A percentile compares a stretch with the other conserved stretches of the same genome.
Evolutionary conservation across 1,284 basidiomycete species (phyloP).

Genomic region (Trichosporon faecale): DNA sequence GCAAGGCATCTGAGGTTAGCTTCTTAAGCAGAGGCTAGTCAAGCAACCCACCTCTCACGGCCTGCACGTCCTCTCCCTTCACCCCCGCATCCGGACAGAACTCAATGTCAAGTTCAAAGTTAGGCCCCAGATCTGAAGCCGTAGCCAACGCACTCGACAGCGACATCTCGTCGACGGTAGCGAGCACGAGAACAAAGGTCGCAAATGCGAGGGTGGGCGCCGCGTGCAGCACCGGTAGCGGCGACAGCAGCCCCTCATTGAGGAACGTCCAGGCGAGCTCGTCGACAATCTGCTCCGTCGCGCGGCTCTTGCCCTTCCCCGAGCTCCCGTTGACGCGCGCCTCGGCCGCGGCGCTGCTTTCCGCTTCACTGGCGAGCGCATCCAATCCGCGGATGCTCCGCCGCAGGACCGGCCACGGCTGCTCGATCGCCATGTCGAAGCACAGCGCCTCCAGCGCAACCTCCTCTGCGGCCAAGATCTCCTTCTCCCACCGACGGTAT

Average conservation of each 20-base stretch:
- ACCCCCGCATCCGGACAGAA: slow-evolving; percentile 22
- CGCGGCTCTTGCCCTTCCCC: slow-evolving; percentile 22
- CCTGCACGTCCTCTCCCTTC: slow-evolving; percentile 23
- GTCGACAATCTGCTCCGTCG: slow-evolving; percentile 25
- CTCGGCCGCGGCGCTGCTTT: slow-evolving; percentile 7
- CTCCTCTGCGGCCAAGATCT: slow-evolving; percentile 77
- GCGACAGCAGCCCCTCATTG: slow-evolving; percentile 33
- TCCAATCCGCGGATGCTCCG: slow-evolving; percentile 57
- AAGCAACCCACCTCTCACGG: slow-evolving; percentile 29
- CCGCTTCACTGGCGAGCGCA: slow-evolving; percentile 15
- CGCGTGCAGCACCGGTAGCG: slow-evolving; percentile 33
- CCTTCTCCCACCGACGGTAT: slow-evolving; percentile 67
- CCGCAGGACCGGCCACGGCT: slow-evolving; percentile 72
- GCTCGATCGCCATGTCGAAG: slow-evolving; percentile 83
- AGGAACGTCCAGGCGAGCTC: slow-evolving; percentile 36
- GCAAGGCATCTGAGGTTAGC: slow-evolving; percentile 19
- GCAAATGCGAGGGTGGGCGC: slow-evolving; percentile 33
- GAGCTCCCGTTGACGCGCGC: slow-evolving; percentile 7
- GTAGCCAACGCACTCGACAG: slow-evolving; percentile 22
- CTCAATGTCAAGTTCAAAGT: slow-evolving; percentile 33
- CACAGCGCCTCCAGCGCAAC: slow-evolving; percentile 80
- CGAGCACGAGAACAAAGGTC: slow-evolving; percentile 31
- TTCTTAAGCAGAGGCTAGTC: no score
- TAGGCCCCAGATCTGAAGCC: slow-evolving; percentile 31
- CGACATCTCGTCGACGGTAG: slow-evolving; percentile 27